Base-by-base conservation (phyloP, 306 rosid genomes). In the Cicer judaicum region DNA sequence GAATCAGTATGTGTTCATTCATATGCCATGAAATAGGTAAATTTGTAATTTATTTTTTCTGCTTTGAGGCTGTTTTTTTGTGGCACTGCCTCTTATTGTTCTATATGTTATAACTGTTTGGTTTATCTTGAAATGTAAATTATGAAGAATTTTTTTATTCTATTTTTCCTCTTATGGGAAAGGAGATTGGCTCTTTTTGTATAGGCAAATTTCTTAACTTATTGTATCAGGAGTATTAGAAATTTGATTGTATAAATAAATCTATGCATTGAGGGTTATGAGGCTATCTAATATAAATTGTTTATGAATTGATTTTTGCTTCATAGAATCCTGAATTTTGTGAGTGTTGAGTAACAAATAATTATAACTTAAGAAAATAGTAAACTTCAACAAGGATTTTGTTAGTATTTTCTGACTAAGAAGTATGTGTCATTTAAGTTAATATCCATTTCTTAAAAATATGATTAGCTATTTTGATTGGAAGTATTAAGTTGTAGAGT, bases 1-100 rank as follows among this genome's bases (percentile, higher is more conserved):
- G 82, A 85, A 41, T 71, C 92, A 7, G 99, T 92, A 15, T 95
- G 99, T 81, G 84, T 59, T 7, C 78, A 78, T 48, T 92, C 99
- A 66, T 89, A 85, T 72, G 81, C 92, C 49, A 88, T 92, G 78
- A 82, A 85, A 68, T 89, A 90, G 91, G 73, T 60, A 13, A 56
- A 56, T 19, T 50, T 60, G 12, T 24, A 36, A 74, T 43, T 50
- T 7, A 38, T 46, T 68, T 75, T 49, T 34, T 65, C 68, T 81
- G 73, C 48, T 52, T 72, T 41, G 70, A 79, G 65, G 82, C 80
- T 67, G 85, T 71, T 54, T 34, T 68, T 79, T 75, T 55, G 36
- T 67, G 74, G 67, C 18, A 19, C 80, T 36, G 64, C 65, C 38
- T 84, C 73, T 74, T 78, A 52, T 3, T 56, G 62, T 70, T 73